Evolutionary conservation across 352 stramenopile species (phyloP).

Genomic region (Phytopythium chamaehyphon): DNA sequence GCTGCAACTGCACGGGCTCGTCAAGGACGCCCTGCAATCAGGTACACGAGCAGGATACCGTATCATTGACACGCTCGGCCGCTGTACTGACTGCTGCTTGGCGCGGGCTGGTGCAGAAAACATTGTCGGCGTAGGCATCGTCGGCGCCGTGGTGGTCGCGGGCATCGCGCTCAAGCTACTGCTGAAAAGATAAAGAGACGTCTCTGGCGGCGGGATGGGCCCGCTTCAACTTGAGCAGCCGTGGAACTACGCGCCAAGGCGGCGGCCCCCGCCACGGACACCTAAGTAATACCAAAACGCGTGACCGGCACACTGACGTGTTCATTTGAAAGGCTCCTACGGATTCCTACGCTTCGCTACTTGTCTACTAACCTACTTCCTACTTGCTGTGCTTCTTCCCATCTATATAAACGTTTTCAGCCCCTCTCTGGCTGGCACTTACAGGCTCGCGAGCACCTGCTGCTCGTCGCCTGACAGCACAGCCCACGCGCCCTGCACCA

Average conservation of each 20-base stretch:
- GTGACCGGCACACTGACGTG: neutral
- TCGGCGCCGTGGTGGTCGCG: constrained; percentile 67
- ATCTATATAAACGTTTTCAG: constrained; percentile 3
- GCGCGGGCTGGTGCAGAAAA: constrained; percentile 26
- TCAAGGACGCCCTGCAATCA: constrained; percentile 64
- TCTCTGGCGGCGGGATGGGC: constrained; percentile 9
- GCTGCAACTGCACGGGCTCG: constrained; percentile 68
- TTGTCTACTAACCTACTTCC: constrained; percentile 2
- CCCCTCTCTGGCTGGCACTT: constrained; percentile 7
- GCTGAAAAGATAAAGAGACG: constrained; percentile 53
- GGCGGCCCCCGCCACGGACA: neutral
- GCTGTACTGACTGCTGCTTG: neutral
- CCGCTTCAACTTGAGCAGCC: no score
- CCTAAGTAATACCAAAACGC: neutral
- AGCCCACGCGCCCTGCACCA: constrained; percentile 67
- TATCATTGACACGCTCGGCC: constrained; percentile 6
- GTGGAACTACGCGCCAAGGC: no score
- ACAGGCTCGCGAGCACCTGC: constrained; percentile 61
- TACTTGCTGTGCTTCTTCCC: neutral
- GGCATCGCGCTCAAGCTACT: constrained; percentile 71
- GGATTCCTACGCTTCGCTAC: constrained; percentile 1
- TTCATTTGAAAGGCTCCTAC: neutral
- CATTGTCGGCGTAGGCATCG: constrained; percentile 62
- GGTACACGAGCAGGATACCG: no score
- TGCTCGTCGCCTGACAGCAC: constrained; percentile 70